Percentiles rank a stretch among this genome's conserved stretches.
These are phyloP conservation scores for Limnomonas spitsbergensis DNA, from an alignment of 139 green algal genomes.

Conservation along the genomic window DNA sequence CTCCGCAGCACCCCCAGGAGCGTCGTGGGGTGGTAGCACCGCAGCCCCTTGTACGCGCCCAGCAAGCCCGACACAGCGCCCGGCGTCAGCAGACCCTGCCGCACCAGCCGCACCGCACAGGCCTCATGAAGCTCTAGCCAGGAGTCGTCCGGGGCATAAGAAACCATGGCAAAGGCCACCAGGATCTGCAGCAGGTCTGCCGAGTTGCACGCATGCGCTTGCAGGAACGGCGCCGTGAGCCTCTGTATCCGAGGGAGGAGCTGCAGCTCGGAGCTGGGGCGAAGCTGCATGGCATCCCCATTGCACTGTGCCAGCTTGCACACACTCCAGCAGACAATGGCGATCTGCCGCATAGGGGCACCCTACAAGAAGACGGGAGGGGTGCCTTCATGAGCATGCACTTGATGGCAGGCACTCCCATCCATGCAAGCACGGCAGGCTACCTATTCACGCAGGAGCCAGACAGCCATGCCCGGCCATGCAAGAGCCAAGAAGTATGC, in stretches of 20 bases:
- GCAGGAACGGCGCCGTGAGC: not conserved
- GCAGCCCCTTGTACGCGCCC: constrained; percentile 10
- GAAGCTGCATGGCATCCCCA: constrained; percentile 7
- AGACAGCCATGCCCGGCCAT: too few species aligned
- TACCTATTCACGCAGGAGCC: too few species aligned
- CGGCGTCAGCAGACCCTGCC: not conserved
- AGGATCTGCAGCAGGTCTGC: constrained; percentile 15
- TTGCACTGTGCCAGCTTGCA: not conserved
- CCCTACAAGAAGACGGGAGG: too few species aligned
- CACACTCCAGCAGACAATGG: not conserved
- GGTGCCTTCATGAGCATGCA: too few species aligned
- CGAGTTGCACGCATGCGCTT: not conserved
- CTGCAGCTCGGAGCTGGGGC: not conserved
- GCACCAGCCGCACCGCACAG: not conserved
- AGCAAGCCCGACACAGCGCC: not conserved
- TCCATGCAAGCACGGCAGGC: too few species aligned
- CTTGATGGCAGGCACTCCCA: too few species aligned
- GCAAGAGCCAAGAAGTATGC: too few species aligned
- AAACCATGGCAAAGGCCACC: constrained; percentile 7
- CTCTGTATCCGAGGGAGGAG: not conserved
- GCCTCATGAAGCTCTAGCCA: constrained; percentile 14
- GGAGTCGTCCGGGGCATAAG: not conserved
- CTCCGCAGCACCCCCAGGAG: not conserved
- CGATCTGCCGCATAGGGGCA: too few species aligned
- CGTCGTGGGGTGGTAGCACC: not conserved